Percentiles rank a stretch among this genome's conserved stretches.
phyloP scores from a whole-genome alignment of 352 stramenopile genomes.

The Phytophthora sp. region DNA sequence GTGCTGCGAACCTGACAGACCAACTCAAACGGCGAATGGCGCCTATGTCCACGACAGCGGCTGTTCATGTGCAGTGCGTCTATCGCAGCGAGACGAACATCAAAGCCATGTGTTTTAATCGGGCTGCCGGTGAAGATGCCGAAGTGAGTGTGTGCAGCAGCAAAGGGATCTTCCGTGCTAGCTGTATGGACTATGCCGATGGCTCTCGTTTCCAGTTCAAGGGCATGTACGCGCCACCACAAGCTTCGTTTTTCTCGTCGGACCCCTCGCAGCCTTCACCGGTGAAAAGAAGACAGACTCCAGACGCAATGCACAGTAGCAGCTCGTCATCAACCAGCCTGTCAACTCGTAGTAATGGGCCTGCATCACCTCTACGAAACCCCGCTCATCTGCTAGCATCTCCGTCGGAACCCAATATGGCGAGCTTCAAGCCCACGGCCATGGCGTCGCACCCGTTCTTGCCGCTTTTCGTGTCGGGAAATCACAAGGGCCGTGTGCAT shows the following conservation, averaged over 20 bases:
- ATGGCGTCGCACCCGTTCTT: constrained; percentile 80
- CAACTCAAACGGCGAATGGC: constrained; percentile 65
- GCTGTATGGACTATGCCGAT: constrained; percentile 69
- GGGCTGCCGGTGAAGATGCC: constrained; percentile 47
- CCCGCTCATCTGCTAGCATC: constrained; percentile 39
- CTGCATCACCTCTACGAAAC: constrained; percentile 39
- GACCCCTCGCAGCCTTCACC: constrained; percentile 32
- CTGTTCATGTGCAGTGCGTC: constrained; percentile 64
- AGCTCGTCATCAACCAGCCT: constrained; percentile 32
- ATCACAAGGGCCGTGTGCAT: constrained; percentile 80
- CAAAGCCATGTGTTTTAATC: constrained; percentile 87
- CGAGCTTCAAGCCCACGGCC: constrained; percentile 79
- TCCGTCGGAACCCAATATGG: constrained; percentile 48
- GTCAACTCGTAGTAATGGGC: constrained; percentile 25
- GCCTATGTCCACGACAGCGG: constrained; percentile 32
- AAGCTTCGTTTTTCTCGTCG: constrained; percentile 45
- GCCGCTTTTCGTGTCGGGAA: constrained; percentile 82
- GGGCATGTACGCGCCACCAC: constrained; percentile 71
- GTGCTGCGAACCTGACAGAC: constrained; percentile 57
- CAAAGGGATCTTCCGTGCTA: constrained; percentile 76
- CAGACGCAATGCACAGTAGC: constrained; percentile 23
- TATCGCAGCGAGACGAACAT: constrained; percentile 86
- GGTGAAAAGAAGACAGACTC: constrained; percentile 31
- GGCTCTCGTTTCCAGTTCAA: constrained; percentile 84
- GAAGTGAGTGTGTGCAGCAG: constrained; percentile 81